A percentile compares a stretch with the other conserved stretches of the same genome.
Evolutionary conservation across 257 asterid genomes (phyloP).

Genomic region (Ilex asprella): DNA sequence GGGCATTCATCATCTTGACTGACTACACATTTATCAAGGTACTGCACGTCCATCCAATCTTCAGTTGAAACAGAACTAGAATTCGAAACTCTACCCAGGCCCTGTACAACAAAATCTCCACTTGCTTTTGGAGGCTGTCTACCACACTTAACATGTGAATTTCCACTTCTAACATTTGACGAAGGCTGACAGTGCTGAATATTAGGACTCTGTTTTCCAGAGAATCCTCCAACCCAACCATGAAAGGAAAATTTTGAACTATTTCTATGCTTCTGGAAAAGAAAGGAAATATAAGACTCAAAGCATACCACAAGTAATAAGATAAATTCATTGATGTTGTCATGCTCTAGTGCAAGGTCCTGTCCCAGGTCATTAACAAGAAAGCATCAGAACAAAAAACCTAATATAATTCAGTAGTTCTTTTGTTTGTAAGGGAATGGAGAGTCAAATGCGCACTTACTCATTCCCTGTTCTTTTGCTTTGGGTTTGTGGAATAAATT

Average conservation of each 20-base stretch:
- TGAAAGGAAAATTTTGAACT: slow-evolving; percentile 59
- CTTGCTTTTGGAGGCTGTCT: slow-evolving; percentile 29
- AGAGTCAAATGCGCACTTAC: too few species aligned
- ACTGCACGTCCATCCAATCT: slow-evolving; percentile 26
- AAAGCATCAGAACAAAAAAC: background rate
- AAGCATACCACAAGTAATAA: slow-evolving; percentile 10
- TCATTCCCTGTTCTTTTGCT: too few species aligned
- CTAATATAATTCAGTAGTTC: too few species aligned
- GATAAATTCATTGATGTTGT: slow-evolving; percentile 9
- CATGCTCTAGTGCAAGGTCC: background rate
- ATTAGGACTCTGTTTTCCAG: slow-evolving; percentile 43
- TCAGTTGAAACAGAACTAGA: slow-evolving; percentile 27
- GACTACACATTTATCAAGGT: slow-evolving; percentile 43
- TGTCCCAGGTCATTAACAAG: background rate
- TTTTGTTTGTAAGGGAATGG: too few species aligned
- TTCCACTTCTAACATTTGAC: slow-evolving; percentile 22
- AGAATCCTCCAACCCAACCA: slow-evolving; percentile 58
- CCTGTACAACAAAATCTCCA: slow-evolving; percentile 22
- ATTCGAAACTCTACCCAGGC: slow-evolving; percentile 22
- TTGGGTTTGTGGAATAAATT: too few species aligned
- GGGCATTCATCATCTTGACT: slow-evolving; percentile 34
- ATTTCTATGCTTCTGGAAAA: slow-evolving; percentile 80
- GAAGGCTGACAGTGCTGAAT: slow-evolving; percentile 29
- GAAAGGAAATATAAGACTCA: slow-evolving; percentile 16
- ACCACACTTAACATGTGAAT: slow-evolving; percentile 13